Conservation (phyloP, 345 rosid genomes). For the Eucalyptus paniculata region DNA sequence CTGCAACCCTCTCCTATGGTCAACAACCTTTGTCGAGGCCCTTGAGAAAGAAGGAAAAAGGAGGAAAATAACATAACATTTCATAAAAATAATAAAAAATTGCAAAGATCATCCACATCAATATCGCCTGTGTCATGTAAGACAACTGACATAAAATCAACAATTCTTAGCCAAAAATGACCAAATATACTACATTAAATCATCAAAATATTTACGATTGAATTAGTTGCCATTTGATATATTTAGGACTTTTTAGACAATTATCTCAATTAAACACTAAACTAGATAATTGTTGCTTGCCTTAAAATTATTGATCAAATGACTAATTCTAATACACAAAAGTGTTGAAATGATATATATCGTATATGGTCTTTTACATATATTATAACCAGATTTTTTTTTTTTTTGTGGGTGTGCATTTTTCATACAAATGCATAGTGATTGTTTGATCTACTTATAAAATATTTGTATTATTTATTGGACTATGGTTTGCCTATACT, state of each 20-base stretch:
- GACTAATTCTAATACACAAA: rapidly evolving
- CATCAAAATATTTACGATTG: rapidly evolving
- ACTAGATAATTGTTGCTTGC: not conserved
- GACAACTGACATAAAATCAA: rapidly evolving
- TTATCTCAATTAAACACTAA: rapidly evolving
- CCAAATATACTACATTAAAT: too few relatives aligned
- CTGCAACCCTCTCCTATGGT: rapidly evolving
- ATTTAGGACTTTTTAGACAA: not conserved
- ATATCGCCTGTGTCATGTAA: rapidly evolving
- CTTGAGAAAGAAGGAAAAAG: rapidly evolving
- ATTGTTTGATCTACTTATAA: rapidly evolving
- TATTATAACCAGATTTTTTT: not conserved
- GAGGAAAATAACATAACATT: rapidly evolving
- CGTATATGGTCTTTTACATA: not conserved
- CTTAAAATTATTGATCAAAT: not conserved
- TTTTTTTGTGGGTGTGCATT: not conserved
- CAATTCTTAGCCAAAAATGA: not conserved
- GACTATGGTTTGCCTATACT: not conserved
- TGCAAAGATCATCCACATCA: rapidly evolving
- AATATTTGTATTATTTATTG: rapidly evolving
- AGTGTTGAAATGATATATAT: not conserved
- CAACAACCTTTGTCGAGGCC: not conserved
- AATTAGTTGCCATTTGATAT: rapidly evolving
- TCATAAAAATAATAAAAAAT: too few relatives aligned
- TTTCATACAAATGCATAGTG: not conserved